Evolutionary conservation across 2,329 filamentous ascomycete species (phyloP).

Genomic region (Colletotrichum endophyticum): DNA sequence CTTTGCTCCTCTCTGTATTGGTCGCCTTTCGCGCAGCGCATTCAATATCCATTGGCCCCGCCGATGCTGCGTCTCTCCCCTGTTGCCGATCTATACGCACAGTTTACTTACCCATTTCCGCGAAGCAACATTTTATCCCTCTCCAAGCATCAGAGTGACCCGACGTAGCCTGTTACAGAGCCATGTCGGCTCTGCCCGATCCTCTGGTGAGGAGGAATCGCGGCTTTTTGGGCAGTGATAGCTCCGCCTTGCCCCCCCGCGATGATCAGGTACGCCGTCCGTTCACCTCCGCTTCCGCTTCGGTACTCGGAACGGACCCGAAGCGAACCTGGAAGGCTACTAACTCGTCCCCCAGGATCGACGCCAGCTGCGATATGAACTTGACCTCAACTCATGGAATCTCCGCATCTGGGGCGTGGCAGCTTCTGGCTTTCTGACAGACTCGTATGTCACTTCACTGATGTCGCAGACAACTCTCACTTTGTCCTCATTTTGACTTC

Average conservation of each 20-base stretch:
- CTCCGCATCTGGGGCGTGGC: slow-evolving; percentile 59
- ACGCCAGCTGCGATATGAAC: slow-evolving; percentile 55
- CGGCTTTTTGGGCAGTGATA: slow-evolving; percentile 55
- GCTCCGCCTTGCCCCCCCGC: slow-evolving; percentile 53
- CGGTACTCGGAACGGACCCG: not conserved
- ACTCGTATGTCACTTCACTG: slow-evolving; percentile 46
- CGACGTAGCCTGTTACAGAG: slow-evolving; percentile 13
- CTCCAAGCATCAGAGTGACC: not conserved
- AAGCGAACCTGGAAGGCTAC: not conserved
- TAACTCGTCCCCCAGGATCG: slow-evolving; percentile 44
- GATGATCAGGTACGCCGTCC: slow-evolving; percentile 48
- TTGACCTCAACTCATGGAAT: slow-evolving; percentile 61
- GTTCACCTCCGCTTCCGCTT: not conserved
- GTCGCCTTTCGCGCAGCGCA: not conserved
- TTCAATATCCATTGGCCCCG: not conserved
- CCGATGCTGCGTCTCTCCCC: not conserved
- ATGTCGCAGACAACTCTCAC: not conserved
- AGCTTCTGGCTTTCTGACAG: slow-evolving; percentile 59
- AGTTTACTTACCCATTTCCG: not conserved
- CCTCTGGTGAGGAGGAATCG: slow-evolving; percentile 41
- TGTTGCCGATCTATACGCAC: not conserved
- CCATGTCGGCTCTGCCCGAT: slow-evolving; percentile 38
- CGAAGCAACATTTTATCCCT: not conserved
- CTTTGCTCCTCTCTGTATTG: not conserved
- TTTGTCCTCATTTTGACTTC: not conserved